These are phyloP conservation scores for Mucuna pruriens DNA, from an alignment of 306 rosid species.

Conservation along the genomic window DNA sequence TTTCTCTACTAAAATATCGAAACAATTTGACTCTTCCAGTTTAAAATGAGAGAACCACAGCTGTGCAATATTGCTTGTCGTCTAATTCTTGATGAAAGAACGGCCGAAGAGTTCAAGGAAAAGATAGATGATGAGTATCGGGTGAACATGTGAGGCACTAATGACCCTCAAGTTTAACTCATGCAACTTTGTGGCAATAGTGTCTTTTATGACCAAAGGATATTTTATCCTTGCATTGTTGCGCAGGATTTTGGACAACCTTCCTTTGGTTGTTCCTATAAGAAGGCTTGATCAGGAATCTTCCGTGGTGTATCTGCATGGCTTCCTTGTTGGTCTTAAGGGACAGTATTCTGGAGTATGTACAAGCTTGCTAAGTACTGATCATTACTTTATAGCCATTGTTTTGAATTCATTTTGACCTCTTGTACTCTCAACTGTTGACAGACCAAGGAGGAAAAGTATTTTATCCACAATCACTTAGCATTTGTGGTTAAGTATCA, in stretches of 20 bases:
- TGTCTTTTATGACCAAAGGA: conserved; percentile 15
- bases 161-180: neutral
- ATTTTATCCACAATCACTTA: conserved; percentile 37
- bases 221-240: conserved; percentile 25
- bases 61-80: conserved; percentile 36
- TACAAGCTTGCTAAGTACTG: neutral
- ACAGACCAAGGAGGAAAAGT: conserved; percentile 27
- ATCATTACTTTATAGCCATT: neutral
- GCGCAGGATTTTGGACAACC: conserved; percentile 41
- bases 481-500: conserved; percentile 40
- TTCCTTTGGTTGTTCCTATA: conserved; percentile 39
- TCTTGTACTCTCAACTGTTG: conserved; percentile 6
- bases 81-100: conserved; percentile 15
- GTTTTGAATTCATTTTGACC: neutral
- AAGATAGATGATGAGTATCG: conserved; percentile 39
- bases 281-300: conserved; percentile 24
- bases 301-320: conserved; percentile 31
- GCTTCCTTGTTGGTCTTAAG: conserved; percentile 35
- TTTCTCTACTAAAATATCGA: neutral
- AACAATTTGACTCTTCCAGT: conserved; percentile 19
- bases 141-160: conserved; percentile 39
- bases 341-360: conserved; percentile 32
- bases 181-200: neutral
- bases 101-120: conserved; percentile 15
- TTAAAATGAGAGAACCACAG: conserved; percentile 39